These are phyloP conservation scores for Floccularia luteovirens DNA, from an alignment of 768 basidiomycete species.

Conservation along the genomic window DNA sequence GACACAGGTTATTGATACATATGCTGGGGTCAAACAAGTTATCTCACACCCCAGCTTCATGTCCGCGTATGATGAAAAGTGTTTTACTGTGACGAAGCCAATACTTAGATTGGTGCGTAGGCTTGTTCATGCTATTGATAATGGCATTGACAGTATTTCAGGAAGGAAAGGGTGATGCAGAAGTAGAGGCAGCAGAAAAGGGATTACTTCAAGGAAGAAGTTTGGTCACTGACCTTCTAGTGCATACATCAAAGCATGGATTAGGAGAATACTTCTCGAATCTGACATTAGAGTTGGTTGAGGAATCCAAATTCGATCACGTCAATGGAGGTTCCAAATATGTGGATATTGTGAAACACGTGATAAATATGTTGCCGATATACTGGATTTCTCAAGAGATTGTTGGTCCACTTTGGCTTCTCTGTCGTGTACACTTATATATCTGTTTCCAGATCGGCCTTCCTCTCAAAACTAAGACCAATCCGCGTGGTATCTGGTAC, in stretches of 20 bases:
- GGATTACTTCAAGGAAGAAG: not conserved
- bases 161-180: constrained; percentile 1
- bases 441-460: constrained; percentile 31
- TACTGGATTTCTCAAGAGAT: constrained; percentile 53
- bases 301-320: constrained; percentile 23
- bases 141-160: too few species aligned
- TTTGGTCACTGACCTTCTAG: constrained; percentile 10
- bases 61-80: constrained; percentile 22
- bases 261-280: constrained; percentile 21
- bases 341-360: constrained; percentile 60
- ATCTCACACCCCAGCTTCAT: constrained; percentile 19
- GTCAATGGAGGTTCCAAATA: constrained; percentile 18
- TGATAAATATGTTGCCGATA: constrained; percentile 55
- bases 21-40: constrained; percentile 25
- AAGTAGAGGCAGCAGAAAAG: too few species aligned
- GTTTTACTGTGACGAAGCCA: constrained; percentile 20
- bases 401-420: constrained; percentile 31
- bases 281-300: constrained; percentile 24
- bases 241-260: constrained; percentile 11
- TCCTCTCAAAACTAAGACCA: constrained; percentile 27
- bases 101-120: constrained; percentile 13
- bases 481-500: constrained; percentile 20
- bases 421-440: not conserved
- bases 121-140: constrained; percentile 1
- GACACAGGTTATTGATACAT: constrained; percentile 20